Evolutionary conservation across 2,329 filamentous ascomycete species (phyloP), one percentile per base, ranked within the genome.

Genomic region (Neofusicoccum parvum): DNA sequence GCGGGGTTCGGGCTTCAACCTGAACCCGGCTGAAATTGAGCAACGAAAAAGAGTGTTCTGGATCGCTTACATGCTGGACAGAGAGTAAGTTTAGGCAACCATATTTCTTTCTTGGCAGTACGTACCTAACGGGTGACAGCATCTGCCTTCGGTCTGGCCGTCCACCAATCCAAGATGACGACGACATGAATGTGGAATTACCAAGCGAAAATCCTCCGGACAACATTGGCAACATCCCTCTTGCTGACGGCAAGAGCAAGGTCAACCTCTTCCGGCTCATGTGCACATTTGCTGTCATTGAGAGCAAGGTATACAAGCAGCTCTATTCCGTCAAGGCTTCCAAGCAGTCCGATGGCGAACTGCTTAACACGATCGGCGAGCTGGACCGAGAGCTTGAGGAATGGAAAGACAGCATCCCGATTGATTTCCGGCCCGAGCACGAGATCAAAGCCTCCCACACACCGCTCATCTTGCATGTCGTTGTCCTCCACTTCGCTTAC

Each of bases 401-500:
- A 63, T 99, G 95, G 95, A 98, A 98, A 81, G 94, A 98, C 74
- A 88, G 86, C 60, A 98, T 99, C 63, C 94, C 95, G 2, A 86
- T 97, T 65, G 95, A 98, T 73, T 98, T 97, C 80, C 88, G 95
- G n/a, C 95, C 95, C 0, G 95, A 98, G 77, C 89, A 97, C 75
- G 94, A 97, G 78, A 98, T 99, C 78, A 94, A 93, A 77, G 92
- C 92, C 0, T 91, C 90, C 0, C 92, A 97, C 76, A 96, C 93
- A 0, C 94, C 94, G 0, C 84, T 98, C n/a, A 94, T 98, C 20
- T 83, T 99, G 20, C 94, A 98, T 70, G 88, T 99, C 62, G 94
- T 97, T 67, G 92, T 97, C 76, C 82, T 99, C 66, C 95, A 99
- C 77, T 96, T 99, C 73, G 90, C 92, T 1, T 99, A 99, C 79